A percentile compares a stretch with the other conserved stretches of the same genome.
Evolutionary conservation across 352 stramenopile species (phyloP).

Genomic region (Globisporangium viniferum): DNA sequence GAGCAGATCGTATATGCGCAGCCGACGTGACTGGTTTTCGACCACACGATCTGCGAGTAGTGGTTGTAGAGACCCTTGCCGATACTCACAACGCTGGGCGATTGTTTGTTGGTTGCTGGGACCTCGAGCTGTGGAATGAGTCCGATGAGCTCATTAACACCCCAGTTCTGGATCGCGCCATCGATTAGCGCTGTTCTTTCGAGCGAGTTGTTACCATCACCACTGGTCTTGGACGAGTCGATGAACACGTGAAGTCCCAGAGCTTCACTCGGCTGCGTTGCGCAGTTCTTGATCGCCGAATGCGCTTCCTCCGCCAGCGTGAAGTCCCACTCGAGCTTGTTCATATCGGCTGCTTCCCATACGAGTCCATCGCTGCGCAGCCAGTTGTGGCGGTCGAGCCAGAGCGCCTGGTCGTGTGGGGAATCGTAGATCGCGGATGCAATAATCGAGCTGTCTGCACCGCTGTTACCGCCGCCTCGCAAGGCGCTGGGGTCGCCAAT

Average conservation of each 20-base stretch:
- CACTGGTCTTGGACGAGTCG: constrained; percentile 1
- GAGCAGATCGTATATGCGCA: constrained; percentile 16
- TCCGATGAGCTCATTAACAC: constrained; percentile 12
- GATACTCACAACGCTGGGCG: not conserved
- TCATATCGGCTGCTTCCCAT: constrained; percentile 13
- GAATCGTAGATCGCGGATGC: constrained; percentile 3
- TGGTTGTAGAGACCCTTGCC: constrained; percentile 9
- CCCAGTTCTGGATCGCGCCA: constrained; percentile 16
- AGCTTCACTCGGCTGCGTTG: not conserved
- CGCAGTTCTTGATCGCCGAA: constrained; percentile 10
- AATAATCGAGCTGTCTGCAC: not conserved
- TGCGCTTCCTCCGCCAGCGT: constrained; percentile 14
- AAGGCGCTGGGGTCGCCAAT: not conserved
- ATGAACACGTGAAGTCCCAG: constrained; percentile 13
- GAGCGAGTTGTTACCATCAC: not conserved
- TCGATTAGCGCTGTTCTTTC: constrained; percentile 12
- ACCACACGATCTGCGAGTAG: constrained; percentile 21
- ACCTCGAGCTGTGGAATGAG: constrained; percentile 9
- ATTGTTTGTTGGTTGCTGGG: not conserved
- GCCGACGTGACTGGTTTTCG: constrained; percentile 14
- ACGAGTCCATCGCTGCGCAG: constrained; percentile 19
- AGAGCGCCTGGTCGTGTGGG: constrained; percentile 9
- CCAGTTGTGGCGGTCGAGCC: constrained; percentile 22
- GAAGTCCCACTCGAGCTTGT: constrained; percentile 8
- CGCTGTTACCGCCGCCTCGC: not conserved